Base-by-base conservation (phyloP, 2,329 filamentous ascomycete genomes). In the Tolypocladium tropicale region DNA sequence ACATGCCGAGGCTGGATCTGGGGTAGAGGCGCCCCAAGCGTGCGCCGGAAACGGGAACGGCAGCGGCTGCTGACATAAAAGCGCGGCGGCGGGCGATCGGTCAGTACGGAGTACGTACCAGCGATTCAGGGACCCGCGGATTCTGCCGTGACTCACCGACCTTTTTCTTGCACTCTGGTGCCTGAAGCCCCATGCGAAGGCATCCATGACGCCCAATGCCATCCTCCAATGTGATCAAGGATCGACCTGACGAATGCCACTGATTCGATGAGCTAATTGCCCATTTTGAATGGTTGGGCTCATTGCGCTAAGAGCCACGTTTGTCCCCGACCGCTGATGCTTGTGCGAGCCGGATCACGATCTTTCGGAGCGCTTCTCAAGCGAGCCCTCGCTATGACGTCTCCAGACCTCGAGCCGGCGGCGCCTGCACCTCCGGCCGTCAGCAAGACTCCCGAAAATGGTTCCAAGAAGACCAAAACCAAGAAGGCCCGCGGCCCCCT, bases 111-210 rank as follows among this genome's bases (percentile, higher is more conserved):
- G 41, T 46, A 46, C 41, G 41, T 46, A 25, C 41, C 21, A 14
- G 37, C 16, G 21, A 52, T 52, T 32, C 50, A 52, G 50, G 50
- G 33, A 52, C 49, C 32, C 37, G 10, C 4, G 3, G 30, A 59
- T 64, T 64, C 60, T 70, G 68, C 68, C 68, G 9, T 1, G 2
- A 2, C 23, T 52, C 57, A 69, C 67, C 68, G 67, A 67, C 58
- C 52, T 58, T 58, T 52, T 52, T 46, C 33, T n/a, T 55, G 39
- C 46, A 33, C 39, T 14, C 14, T 33, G 39, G 43, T 54, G 46
- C 25, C 28, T 14, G 16, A 9, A 48, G 25, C 43, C 12, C 11
- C 25, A 18, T 32, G n/a, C 34, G 5, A 10, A 14, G 46, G 10
- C 16, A 10, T 46, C 41, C 10, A 18, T 6, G 43, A 48, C 18